A percentile compares a stretch with the other conserved stretches of the same genome.
phyloP scores from a whole-genome alignment of 2,329 filamentous ascomycete genomes.

The Ophiocordyceps australis region DNA sequence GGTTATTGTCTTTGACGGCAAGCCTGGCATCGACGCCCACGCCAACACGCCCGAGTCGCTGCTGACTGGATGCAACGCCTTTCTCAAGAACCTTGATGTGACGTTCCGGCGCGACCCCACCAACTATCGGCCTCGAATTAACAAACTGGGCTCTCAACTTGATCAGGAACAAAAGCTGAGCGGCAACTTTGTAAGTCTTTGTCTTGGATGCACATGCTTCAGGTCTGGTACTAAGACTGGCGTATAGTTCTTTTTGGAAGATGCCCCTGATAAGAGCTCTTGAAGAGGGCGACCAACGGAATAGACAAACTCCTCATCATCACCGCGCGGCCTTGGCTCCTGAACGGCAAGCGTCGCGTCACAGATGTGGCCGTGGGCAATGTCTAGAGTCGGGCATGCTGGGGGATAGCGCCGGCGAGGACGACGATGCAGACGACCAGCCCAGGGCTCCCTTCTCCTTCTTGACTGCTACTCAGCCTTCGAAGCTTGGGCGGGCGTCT shows the following conservation, averaged over 20 bases:
- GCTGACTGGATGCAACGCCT: conserved; percentile 87
- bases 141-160: conserved; percentile 88
- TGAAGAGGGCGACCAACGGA: conserved; percentile 33
- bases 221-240: conserved; percentile 1
- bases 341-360: conserved; percentile 22
- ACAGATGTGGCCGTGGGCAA: conserved; percentile 11
- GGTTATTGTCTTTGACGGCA: conserved; percentile 94
- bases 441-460: conserved; percentile 47
- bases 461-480: conserved; percentile 47
- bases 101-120: conserved; percentile 96
- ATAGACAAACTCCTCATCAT: conserved; percentile 12
- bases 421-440: conserved; percentile 48
- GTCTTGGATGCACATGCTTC: background rate
- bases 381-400: conserved; percentile 16
- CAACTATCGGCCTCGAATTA: conserved; percentile 94
- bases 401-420: conserved; percentile 37
- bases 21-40: conserved; percentile 74
- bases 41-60: conserved; percentile 85
- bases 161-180: conserved; percentile 92
- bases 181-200: conserved; percentile 75
- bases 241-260: conserved; percentile 85
- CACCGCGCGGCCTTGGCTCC: conserved; percentile 21
- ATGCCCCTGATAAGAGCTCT: conserved; percentile 35
- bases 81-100: conserved; percentile 91
- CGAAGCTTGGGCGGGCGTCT: too few species aligned